Percentiles rank a stretch among this genome's conserved stretches.
Conservation (phyloP, 345 rosid species). For the Eucalyptus caleyi region DNA sequence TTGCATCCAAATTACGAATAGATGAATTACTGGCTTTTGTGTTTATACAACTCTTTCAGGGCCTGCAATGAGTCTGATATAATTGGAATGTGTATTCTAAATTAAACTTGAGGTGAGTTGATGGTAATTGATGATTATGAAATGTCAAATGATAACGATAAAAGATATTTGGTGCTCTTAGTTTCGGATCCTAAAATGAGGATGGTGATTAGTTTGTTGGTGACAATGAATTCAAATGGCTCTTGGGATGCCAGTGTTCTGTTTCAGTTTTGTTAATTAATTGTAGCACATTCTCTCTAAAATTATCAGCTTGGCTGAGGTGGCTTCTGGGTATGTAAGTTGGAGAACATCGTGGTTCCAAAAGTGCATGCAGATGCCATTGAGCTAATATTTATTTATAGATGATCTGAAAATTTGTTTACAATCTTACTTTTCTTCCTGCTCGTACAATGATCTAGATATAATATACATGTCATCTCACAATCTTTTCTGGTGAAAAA, state of each 20-base stretch:
- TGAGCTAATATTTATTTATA: background rate
- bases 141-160: background rate
- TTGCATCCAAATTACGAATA: background rate
- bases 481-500: background rate
- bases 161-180: background rate
- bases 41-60: conserved; percentile 2
- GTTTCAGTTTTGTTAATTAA: background rate
- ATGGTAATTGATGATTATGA: background rate
- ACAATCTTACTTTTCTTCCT: background rate
- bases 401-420: background rate
- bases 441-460: background rate
- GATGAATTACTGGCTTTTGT: background rate
- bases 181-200: background rate
- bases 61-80: background rate
- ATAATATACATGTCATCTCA: background rate
- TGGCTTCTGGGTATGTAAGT: background rate
- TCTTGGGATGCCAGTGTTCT: background rate
- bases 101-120: conserved; percentile 1
- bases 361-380: background rate
- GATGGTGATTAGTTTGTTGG: background rate
- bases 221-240: background rate
- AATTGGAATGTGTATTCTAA: background rate
- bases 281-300: background rate
- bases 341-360: background rate
- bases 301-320: background rate